Evolutionary conservation across 2,329 filamentous ascomycete species (phyloP), one percentile per base, ranked within the genome.

Genomic region (Colletotrichum viniferum): DNA sequence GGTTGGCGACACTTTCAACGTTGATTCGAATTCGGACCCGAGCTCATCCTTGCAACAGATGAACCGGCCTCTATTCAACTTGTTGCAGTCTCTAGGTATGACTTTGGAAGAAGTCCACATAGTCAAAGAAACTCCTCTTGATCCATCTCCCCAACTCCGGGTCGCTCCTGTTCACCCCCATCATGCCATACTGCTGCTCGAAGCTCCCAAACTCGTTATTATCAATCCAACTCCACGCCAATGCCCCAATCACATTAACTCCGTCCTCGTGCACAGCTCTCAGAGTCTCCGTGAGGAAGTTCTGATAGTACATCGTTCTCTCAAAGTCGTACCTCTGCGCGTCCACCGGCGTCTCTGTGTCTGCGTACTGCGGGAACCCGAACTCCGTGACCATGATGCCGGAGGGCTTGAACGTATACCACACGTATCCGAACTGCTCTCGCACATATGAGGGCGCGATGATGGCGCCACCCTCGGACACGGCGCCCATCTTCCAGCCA

Each of bases 401-500:
- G 0, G 88, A 88, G 0, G 81, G 80, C 36, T 82, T 86, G 84
- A 88, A 93, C 0, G 88, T 92, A 80, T 92, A 92, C 85, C 88
- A 90, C 3, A 93, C 82, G 78, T 92, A 92, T 77, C 85, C 87
- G 6, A 91, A 84, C 76, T 90, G 88, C 69, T 84, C 85, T 68
- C 89, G 86, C n/a, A 93, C 85, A 77, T 91, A 92, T 3, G 85
- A 86, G 0, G 91, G 91, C 0, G 91, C 89, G 38, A 89, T 88
- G 81, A 92, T 91, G n/a, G 90, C 87, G 78, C 91, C 91, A 3
- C 85, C 85, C 38, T 90, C 83, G 3, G 89, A 90, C 14, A 86
- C 84, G 76, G 91, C 91, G 24, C 91, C 91, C 64, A 92, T 89
- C 77, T 89, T 84, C 91, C 91, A 92, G 4, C 90, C 90, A 34